Base-by-base conservation (phyloP, 768 basidiomycete species). In the Clathrus columnatus region DNA sequence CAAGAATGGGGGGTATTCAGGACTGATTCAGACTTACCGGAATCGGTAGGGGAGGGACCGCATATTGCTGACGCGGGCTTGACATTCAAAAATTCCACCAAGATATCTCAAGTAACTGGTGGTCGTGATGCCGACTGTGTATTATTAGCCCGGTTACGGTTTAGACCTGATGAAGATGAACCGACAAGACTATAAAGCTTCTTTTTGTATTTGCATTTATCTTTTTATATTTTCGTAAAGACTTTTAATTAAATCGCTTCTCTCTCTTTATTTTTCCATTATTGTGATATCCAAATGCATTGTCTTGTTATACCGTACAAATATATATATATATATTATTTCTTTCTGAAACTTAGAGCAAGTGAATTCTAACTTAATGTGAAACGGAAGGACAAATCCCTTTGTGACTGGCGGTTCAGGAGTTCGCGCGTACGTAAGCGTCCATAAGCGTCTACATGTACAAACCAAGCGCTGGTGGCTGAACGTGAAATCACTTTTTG, bases 1-100 rank as follows among this genome's bases (percentile, higher is more conserved):
- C 75, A 81, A 44, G 77, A 81, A 1, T 92, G 89, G 89, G 89
- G 89, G 6, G 75, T 75, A 16, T 89, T 87, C 65, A 79, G 81
- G 2, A 77, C 79, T 48, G 77, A 84, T 64, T 75, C 72, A 0
- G 73, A 78, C 27, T 21, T 59, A 14, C 62, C 72, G 7, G 63
- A 71, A 8, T 67, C 67, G 3, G 73, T 36, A n/a, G 10, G 4
- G 54, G 54, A 1, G 45, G 29, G n/a, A 29, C 27, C 24, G 27
- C 14, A 18, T 26, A 44, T 23, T 11, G 17, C 59, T 69, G 62
- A 64, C 36, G 56, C 61, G 16, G 62, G 58, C 2, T 64, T 44
- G 10, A 49, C 64, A 10, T 54, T 60, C 24, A 59, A 61, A 14
- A 77, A 72, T 11, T 74, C 77, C 5, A 74, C 69, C 59, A 85